Base-by-base conservation (phyloP, 2,329 filamentous ascomycete species). In the Metarhizium brunneum region DNA sequence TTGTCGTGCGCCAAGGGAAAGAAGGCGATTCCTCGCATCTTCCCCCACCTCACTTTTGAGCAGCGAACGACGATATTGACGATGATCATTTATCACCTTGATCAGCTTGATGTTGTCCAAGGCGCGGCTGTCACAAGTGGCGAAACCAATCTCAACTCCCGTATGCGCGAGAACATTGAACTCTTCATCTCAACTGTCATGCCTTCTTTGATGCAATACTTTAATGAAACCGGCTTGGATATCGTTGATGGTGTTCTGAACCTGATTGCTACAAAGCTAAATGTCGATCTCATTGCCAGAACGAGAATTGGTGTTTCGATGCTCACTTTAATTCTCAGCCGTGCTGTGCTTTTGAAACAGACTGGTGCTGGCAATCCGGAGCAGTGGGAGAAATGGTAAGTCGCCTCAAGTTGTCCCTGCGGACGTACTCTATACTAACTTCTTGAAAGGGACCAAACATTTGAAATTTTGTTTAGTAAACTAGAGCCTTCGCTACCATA, bases 1-100 rank as follows among this genome's bases (percentile, higher is more conserved):
- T 77, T 99, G 50, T 95, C 92, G 4, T 95, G 94, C 66, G 84
- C 86, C 62, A 99, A 99, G 76, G 94, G 94, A 66, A 97, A 96
- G 76, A 96, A 94, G 75, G 90, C 89, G 2, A 90, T 99, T 58
- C 91, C 91, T 52, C 90, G 94, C 55, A 88, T 97, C 54, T 97
- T 97, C 81, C 87, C 91, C 47, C 90, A 96, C 66, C 88, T 96
- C 53, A 88, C 88, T 60, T 88, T 92, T 59, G 88, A 96, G 67
- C 92, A 97, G 72, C 89, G 92, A 52, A 92, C 94, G 25, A 97
- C 92, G 1, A 90, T 97, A 59, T 79, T 99, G 59, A 99, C 94
- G 5, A 92, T 99, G 81, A 92, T 99, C 62, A 84, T 95, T 57
- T 86, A 96, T 53, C 91, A 97, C 64, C 84, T 99, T 36, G 94